Conservation (phyloP, 1,139 yeast species). For the Kurtzmaniella quercitrusa region DNA sequence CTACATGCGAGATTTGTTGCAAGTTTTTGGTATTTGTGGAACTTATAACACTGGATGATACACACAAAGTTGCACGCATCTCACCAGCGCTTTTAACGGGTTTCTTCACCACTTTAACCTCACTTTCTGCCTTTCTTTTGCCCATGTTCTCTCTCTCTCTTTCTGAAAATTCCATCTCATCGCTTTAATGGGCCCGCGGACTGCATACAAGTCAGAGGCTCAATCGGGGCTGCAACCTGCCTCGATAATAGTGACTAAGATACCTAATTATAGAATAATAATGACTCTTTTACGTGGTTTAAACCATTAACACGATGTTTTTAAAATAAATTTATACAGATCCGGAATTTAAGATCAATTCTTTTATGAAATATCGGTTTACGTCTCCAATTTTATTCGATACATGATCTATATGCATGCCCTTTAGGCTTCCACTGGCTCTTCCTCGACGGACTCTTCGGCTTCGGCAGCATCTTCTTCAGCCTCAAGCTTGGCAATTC, state of each 20-base stretch:
- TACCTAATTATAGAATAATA: too few relatives aligned
- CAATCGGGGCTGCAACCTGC: too few relatives aligned
- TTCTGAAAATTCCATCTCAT: constrained; percentile 2
- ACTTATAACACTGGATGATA: constrained; percentile 60
- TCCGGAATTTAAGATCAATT: too few relatives aligned
- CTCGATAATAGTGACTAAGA: too few relatives aligned
- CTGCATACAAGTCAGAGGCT: constrained; percentile 1
- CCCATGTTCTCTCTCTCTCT: constrained; percentile 15
- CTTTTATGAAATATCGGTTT: too few relatives aligned
- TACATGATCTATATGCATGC: not conserved
- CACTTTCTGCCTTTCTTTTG: constrained; percentile 25
- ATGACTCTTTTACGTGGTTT: too few relatives aligned
- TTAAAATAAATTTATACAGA: too few relatives aligned
- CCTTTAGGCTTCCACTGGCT: constrained; percentile 3
- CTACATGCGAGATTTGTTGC: constrained; percentile 68
- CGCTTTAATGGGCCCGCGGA: not conserved
- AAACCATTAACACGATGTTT: too few relatives aligned
- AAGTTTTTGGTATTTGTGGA: constrained; percentile 54
- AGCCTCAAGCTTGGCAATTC: constrained; percentile 61
- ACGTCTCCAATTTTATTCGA: not conserved
- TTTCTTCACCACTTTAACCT: constrained; percentile 25
- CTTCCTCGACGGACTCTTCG: constrained; percentile 16
- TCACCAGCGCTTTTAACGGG: constrained; percentile 25
- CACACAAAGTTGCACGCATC: constrained; percentile 47
- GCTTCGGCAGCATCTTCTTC: constrained; percentile 29